Base-by-base conservation (phyloP, 2,329 filamentous ascomycete species). In the Apiospora kogelbergensis region DNA sequence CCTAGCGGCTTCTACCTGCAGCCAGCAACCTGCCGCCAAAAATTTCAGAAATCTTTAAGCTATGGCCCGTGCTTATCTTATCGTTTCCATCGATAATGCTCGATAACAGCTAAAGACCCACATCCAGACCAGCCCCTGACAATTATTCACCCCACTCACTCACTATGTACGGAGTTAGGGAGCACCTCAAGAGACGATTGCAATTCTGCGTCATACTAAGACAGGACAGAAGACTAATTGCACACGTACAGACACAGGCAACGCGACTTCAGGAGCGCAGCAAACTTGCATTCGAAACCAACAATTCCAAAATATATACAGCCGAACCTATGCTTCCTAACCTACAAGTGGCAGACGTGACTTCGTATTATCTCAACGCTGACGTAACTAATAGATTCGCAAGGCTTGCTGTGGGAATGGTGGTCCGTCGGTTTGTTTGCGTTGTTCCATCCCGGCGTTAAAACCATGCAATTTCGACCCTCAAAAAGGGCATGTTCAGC, bases 61-160 rank as follows among this genome's bases (percentile, higher is more conserved):
- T 65, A 65, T 65, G 41, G 40, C 41, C 20, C 41, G 22, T 65
- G 63, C 63, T 65, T 65, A 42, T 42, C 63, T 65, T 65, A 65
- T 65, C 63, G 41, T 41, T 10, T 11, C 13, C 30, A 60, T 60
- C 53, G 53, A 60, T 60, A 60, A 60, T 60, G 30, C 53, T 37
- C 17, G 9, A 11, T 37, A 30, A 17, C 53, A 26, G 30, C 13
- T 6, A 30, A 4, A 37, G 53, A 17, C 53, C 48, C 48, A 22
- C 15, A 30, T 3, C 26, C 1, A 33, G 15, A 57, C 13, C 15
- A 22, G 26, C 46, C 22, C 48, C 48, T 57, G 48, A 57, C 15
- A 17, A 30, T 15, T 26, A 33, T 3, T 20, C 5, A 60, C 26
- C 30, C 30, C 30, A 60, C 30, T 33, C 3, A 2, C 46, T 53